Percentiles rank a stretch among this genome's conserved stretches.
These are phyloP conservation scores for Bothia castanella DNA, from an alignment of 1,284 basidiomycete species.

Conservation along the genomic window DNA sequence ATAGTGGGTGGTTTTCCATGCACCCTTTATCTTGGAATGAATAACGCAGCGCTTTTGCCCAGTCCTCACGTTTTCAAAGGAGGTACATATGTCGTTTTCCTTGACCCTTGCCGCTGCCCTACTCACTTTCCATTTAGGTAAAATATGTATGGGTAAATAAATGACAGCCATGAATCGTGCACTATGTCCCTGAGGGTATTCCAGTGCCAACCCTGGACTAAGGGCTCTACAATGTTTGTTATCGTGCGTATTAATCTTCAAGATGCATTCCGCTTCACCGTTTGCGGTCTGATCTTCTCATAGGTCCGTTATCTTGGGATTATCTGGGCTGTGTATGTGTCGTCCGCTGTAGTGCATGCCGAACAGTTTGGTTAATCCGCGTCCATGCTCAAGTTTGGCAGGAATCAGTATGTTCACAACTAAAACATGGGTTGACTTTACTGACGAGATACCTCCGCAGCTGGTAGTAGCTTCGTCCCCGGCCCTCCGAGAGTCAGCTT, in stretches of 20 bases:
- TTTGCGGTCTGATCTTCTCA: no score
- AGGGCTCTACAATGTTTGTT: not conserved
- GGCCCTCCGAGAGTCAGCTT: not conserved
- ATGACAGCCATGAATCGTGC: not conserved
- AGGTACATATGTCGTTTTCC: not conserved
- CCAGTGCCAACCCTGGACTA: not conserved
- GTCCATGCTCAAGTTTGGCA: not conserved
- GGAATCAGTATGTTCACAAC: not conserved
- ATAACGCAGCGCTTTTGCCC: no score
- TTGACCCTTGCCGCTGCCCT: no score
- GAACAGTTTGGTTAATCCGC: not conserved
- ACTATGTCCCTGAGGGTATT: not conserved
- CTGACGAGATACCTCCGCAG: not conserved
- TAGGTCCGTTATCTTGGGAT: not conserved
- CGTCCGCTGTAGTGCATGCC: no score
- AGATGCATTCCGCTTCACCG: no score
- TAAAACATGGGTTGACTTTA: not conserved
- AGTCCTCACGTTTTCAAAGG: not conserved
- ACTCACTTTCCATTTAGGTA: no score
- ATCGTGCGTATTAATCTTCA: not conserved
- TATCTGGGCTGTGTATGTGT: not conserved
- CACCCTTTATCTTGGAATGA: not conserved
- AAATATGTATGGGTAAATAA: not conserved
- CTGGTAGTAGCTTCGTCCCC: not conserved
- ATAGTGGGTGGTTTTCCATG: not conserved